These are phyloP conservation scores for Tetraselmis striata DNA, from an alignment of 139 green algal genomes.

Conservation along the genomic window DNA sequence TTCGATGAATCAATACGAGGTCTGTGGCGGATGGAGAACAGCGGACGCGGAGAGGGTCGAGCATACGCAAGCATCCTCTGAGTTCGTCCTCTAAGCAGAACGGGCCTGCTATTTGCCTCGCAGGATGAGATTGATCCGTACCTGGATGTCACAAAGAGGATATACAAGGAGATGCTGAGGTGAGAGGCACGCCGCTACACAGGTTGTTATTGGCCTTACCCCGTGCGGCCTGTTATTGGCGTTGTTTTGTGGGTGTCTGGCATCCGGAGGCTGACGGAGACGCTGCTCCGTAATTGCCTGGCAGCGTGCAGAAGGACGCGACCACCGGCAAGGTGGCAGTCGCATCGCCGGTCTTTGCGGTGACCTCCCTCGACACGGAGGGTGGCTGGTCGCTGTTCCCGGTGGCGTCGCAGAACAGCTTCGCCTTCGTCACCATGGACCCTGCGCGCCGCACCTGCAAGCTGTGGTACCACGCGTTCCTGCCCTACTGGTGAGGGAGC, in stretches of 20 bases:
- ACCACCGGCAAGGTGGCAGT: constrained; percentile 30
- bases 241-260: no score
- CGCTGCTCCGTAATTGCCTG: not conserved
- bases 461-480: constrained; percentile 40
- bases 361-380: constrained; percentile 18
- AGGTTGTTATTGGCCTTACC: no score
- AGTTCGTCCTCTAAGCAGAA: no score
- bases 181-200: constrained; percentile 13
- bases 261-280: no score
- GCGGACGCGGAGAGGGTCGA: no score
- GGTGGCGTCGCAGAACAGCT: constrained; percentile 27
- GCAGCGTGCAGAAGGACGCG: constrained; percentile 43
- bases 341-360: constrained; percentile 24
- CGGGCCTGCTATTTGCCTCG: not conserved
- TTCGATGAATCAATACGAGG: constrained; percentile 50
- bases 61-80: no score
- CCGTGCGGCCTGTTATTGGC: no score
- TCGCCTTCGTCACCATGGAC: constrained; percentile 43
- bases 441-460: constrained; percentile 16
- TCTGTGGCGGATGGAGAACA: no score
- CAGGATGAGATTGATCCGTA: constrained; percentile 43
- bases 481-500: constrained; percentile 51
- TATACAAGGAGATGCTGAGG: constrained; percentile 49
- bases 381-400: constrained; percentile 37
- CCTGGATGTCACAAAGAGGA: constrained; percentile 31